Percentiles rank a stretch among this genome's conserved stretches.
These are phyloP conservation scores for Arthrobotrys megalospora DNA, from an alignment of 2,329 filamentous ascomycete genomes.

Conservation along the genomic window DNA sequence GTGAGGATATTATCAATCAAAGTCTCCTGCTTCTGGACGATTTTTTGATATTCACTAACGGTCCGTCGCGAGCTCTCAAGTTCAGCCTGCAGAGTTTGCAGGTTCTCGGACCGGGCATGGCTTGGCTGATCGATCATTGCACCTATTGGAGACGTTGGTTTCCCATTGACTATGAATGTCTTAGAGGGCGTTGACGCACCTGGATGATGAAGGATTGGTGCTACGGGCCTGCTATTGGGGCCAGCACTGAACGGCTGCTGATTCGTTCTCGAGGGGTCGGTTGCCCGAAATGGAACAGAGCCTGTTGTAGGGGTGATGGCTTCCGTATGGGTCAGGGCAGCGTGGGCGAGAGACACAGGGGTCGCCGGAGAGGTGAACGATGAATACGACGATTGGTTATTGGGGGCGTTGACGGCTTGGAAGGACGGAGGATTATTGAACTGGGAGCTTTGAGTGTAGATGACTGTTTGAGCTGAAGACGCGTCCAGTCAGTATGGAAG, in stretches of 20 bases:
- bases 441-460: slow-evolving; percentile 51
- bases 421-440: slow-evolving; percentile 54
- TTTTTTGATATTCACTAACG: slow-evolving; percentile 57
- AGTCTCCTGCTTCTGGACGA: slow-evolving; percentile 59
- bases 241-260: slow-evolving; percentile 51
- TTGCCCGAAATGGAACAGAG: slow-evolving; percentile 53
- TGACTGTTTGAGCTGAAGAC: slow-evolving; percentile 50
- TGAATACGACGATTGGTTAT: slow-evolving; percentile 37
- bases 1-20: slow-evolving; percentile 57
- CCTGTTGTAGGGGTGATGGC: slow-evolving; percentile 49
- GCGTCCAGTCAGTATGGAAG: slow-evolving; percentile 34
- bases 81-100: slow-evolving; percentile 46
- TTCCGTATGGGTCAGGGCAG: slow-evolving; percentile 51
- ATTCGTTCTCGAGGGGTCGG: slow-evolving; percentile 58
- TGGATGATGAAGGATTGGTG: slow-evolving; percentile 58
- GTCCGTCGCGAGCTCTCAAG: slow-evolving; percentile 54
- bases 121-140: slow-evolving; percentile 47
- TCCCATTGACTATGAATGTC: slow-evolving; percentile 54
- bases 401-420: slow-evolving; percentile 56
- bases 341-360: slow-evolving; percentile 51
- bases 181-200: slow-evolving; percentile 59
- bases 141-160: slow-evolving; percentile 55
- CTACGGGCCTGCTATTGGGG: slow-evolving; percentile 48
- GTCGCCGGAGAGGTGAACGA: slow-evolving; percentile 51
- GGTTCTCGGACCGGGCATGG: slow-evolving; percentile 38